Percentiles rank a stretch among this genome's conserved stretches.
phyloP scores from a whole-genome alignment of 2,329 filamentous ascomycete species.

The Fusarium sp. region DNA sequence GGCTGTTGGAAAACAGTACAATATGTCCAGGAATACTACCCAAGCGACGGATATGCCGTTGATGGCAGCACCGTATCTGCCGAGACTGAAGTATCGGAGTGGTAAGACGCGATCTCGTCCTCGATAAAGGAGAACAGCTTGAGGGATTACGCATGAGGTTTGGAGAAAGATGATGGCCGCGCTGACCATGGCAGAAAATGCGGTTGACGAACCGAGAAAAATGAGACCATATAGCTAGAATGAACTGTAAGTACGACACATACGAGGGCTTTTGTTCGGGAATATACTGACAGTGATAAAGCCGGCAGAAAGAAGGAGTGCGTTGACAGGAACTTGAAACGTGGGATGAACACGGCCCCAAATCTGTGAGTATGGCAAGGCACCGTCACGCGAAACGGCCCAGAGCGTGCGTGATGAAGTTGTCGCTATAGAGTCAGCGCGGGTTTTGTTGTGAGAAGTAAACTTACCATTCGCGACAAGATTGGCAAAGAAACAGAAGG shows the following conservation, averaged over 20 bases:
- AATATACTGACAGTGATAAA: constrained; percentile 19
- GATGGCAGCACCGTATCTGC: constrained; percentile 38
- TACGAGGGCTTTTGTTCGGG: fast-evolving
- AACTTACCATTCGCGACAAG: constrained; percentile 28
- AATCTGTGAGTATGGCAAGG: constrained; percentile 41
- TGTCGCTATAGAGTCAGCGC: constrained; percentile 6
- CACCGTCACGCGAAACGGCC: constrained; percentile 43
- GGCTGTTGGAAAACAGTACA: constrained; percentile 37
- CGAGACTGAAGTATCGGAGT: constrained; percentile 41
- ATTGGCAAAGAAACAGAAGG: constrained; percentile 40
- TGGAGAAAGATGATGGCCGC: constrained; percentile 45
- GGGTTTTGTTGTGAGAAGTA: fast-evolving
- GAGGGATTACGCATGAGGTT: constrained; percentile 44
- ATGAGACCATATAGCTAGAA: constrained; percentile 45
- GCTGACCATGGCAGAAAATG: constrained; percentile 45
- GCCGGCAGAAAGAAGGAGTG: constrained; percentile 30
- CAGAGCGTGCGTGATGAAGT: constrained; percentile 39
- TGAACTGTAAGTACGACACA: fast-evolving
- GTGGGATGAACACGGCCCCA: constrained; percentile 37
- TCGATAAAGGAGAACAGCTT: constrained; percentile 43
- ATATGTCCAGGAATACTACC: constrained; percentile 34
- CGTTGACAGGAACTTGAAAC: constrained; percentile 46
- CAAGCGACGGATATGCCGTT: constrained; percentile 40
- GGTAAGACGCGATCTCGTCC: constrained; percentile 45
- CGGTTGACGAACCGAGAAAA: constrained; percentile 47